Base-by-base conservation (phyloP, 331 rosid species). In the Malus hybrid region DNA sequence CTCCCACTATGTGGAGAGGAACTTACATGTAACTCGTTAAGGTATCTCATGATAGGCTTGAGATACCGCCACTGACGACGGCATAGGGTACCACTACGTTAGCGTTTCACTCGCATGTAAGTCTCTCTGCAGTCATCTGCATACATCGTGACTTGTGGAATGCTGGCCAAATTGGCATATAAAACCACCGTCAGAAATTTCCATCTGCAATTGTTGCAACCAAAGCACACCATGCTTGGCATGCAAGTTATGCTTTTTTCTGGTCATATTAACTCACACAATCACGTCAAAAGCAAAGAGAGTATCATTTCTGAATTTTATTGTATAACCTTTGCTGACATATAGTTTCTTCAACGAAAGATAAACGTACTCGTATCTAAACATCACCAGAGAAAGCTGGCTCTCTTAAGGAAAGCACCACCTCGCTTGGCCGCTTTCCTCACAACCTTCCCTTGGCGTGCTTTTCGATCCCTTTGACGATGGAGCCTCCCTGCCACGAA, bases 301-400 rank as follows among this genome's bases (percentile, higher is more conserved):
- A 55, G 72, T 48, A 28, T 56, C 42, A 4, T 27, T 72, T 72
- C 12, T 72, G 29, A 72, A 72, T 79, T 74, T 80, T 79, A 77
- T 80, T 76, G 44, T 77, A 57, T 71, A 39, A 72, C 79, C 75
- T 77, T 70, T 77, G 64, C 71, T 63, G 46, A 65, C 67, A 64
- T 74, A 64, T 2, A 42, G 66, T 65, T 71, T 75, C 67, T 71
- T 48, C 67, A 57, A 60, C 44, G 64, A 71, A 73, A 73, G 42
- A 59, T 22, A 77, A 48, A 72, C 29, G 60, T 50, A 60, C 66
- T 22, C 46, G 65, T 62, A 28, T 80, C 81, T 70, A 82, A 39
- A 77, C 65, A 76, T 52, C 55, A 83, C 79, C 67, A 75, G 69
- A 67, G 52, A 78, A 20, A 27, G 65, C 79, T 42, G 69, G 84